phyloP scores from a whole-genome alignment of 495 filamentous ascomycete species.

The Neurospora discreta region DNA sequence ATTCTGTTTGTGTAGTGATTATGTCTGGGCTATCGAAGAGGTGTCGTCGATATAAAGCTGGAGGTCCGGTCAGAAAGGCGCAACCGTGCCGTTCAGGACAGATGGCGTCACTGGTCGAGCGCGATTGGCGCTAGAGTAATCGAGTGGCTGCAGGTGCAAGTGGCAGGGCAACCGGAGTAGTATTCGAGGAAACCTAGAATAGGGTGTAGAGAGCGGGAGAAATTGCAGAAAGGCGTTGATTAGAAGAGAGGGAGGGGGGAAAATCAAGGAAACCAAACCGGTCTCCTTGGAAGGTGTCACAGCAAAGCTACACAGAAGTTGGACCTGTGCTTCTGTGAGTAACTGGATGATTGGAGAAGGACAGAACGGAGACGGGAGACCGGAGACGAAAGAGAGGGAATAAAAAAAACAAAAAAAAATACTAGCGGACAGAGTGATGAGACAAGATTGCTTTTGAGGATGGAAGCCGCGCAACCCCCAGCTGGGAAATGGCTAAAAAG shows the following conservation, averaged over 20 bases:
- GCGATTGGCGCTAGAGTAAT: background rate
- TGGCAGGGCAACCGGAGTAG: conserved; percentile 1
- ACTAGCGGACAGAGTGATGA: background rate
- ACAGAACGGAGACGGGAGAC: background rate
- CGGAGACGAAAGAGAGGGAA: conserved; percentile 1
- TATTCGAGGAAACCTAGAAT: background rate
- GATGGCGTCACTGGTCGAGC: background rate
- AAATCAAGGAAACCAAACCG: background rate
- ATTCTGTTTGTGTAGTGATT: background rate
- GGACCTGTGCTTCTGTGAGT: background rate
- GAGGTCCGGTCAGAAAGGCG: background rate
- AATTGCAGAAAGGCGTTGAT: background rate
- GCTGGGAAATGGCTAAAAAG: background rate
- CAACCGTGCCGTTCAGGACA: background rate
- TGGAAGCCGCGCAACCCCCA: background rate
- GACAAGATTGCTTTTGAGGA: background rate
- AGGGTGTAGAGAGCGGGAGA: background rate
- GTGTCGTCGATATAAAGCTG: background rate
- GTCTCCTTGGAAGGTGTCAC: background rate
- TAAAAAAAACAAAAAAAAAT: background rate
- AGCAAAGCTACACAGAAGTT: conserved; percentile 8
- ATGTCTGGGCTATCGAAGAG: background rate
- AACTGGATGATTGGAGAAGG: background rate
- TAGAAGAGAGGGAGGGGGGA: conserved; percentile 1
- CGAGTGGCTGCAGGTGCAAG: conserved; percentile 1